Evolutionary conservation across 768 basidiomycete genomes (phyloP), one percentile per base, ranked within the genome.

Genomic region (Lepiota subincarnata): DNA sequence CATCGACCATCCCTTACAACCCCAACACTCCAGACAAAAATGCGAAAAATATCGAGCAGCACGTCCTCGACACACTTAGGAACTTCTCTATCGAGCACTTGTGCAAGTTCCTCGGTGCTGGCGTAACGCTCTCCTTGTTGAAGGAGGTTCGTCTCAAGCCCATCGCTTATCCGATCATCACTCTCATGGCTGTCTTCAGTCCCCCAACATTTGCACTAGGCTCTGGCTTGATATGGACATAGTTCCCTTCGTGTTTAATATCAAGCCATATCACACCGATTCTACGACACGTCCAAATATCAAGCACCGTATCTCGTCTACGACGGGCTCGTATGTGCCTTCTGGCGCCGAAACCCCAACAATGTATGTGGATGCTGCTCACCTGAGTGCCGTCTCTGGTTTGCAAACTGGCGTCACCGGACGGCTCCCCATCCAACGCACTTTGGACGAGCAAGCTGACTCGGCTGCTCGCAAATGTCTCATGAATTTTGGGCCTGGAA

Each of bases 51-150:
- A 87, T 92, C 64, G 84, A 87, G 66, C 70, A 68, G 43, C 80
- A 82, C 57, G 75, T 91, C 58, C 62, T 89, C 53, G 70, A 81
- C n/a, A 78, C 79, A 10, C 67, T 92, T 48, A 80, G 82, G 65
- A 81, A 82, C 61, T 91, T 92, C 73, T 82, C 83, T 42, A 71
- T 74, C 22, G 85, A 87, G 59, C 90, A 92, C 66, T 68, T 91
- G 19, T 87, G 89, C 79, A 91, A 92, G 74, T 90, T 92, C 75
- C 76, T 92, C 57, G 89, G 89, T 60, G 86, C 86, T 4, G 90
- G 90, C 60, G 78, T 93, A 53, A 88, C 90, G 37, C 68, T 89
- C 48, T 64, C 72, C 20, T 75, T 93, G 55, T 75, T 91, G 60
- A 80, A 78, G 62, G 87, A 89, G 75, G 87, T 86, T 49, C 37